Evolutionary conservation across 2,329 filamentous ascomycete genomes (phyloP), one percentile per base, ranked within the genome.

Genomic region (Ophiostoma himal-ulmi): DNA sequence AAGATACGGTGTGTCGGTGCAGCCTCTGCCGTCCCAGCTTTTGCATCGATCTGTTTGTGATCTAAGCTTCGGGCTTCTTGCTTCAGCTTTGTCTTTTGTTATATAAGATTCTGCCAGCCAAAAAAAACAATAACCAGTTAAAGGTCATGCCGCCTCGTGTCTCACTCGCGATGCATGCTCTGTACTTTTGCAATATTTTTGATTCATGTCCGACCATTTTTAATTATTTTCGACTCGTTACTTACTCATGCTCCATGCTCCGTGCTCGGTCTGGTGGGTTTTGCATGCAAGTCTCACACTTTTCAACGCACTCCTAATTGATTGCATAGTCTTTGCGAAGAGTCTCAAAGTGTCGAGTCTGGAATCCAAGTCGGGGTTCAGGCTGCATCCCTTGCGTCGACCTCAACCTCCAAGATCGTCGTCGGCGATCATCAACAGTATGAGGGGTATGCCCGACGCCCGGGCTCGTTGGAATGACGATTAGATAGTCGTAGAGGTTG

Each of bases 271-370:
- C n/a, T 57, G 52, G 22, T 26, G 52, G 52, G 22, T 57, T 57
- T 22, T n/a, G 44, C 2, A 57, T 57, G 52, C 52, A 57, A 57
- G 52, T 57, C 52, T 57, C 52, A 57, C 52, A n/a, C n/a, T 22
- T 17, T 57, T 57, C 52, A 57, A 57, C 52, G 52, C 52, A 57
- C 52, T 57, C 52, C 52, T 57, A 57, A 57, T 57, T 57, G n/a
- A 57, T 13, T 57, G 52, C 52, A 57, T 57, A 57, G 11, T 11
- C 22, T 17, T 7, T 48, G 13, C 2, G 14, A n/a, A 4, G 11
- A 22, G 48, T 54, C 48, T 57, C 7, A 22, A 22, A 20, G 20
- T 20, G 41, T 48, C 44, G 17, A 48, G 44, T 30, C 30, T 30
- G 3, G 30, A 30, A 30, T 48, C 44, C n/a, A 17, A 44, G 41